Base-by-base conservation (phyloP, 257 asterid genomes). In the Fraxinus cuspidata region DNA sequence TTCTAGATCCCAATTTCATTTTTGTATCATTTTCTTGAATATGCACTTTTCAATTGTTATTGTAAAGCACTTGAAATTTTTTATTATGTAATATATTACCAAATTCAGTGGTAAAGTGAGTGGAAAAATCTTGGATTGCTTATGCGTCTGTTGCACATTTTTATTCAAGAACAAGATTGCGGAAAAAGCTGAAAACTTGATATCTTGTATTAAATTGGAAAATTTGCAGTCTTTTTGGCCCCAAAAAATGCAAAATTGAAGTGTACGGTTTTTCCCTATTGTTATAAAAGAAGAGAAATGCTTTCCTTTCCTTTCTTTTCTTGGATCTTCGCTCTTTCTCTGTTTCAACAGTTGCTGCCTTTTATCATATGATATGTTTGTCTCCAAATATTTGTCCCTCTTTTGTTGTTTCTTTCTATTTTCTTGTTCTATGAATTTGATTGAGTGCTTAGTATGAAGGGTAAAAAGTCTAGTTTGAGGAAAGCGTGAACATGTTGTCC, bases 21-120 rank as follows among this genome's bases (percentile, higher is more conserved):
- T 53, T 70, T 47, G 28, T 3, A 58, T 83, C 28, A 7, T 23
- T 53, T 77, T 83, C 74, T 81, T 79, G 81, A 53, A 37, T 81
- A 42, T 78, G 76, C 77, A 80, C 73, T 76, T 27, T 76, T 72
- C 23, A 74, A 56, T 80, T 79, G 77, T 58, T 83, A 79, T 85
- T 87, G 89, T 89, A 82, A 76, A 83, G 83, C 80, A 84, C 63
- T 73, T 77, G 77, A 58, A 80, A 74, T 21, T 73, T 53, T 77
- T 77, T 28, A 60, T 37, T 53, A 31, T 78, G 70, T 74, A 72
- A 53, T 78, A 42, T 74, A 64, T 58, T 79, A 72, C 69, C 74
- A 53, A 71, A 65, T 65, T 74, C 81, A 77, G 51, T 8, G 63
- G 84, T 58, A 31, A 47, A 77, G 12, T 64, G 79, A 77, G 9